Conservation (phyloP, 306 rosid species). For the Inga leiocalycina region DNA sequence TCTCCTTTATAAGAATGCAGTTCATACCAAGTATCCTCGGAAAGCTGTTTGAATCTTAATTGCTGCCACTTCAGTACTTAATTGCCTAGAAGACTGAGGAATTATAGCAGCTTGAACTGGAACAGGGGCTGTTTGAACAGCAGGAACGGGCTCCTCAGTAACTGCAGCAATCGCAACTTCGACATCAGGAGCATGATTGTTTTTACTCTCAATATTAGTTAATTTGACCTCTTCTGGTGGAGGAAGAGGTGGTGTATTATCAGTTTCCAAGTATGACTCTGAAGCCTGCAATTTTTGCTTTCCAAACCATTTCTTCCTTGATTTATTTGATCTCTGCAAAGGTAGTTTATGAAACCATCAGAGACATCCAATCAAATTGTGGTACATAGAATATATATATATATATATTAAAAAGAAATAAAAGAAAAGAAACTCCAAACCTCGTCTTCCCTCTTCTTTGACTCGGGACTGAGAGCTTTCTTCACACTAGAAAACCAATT, state of each 20-base stretch:
- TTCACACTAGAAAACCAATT: conserved; percentile 93
- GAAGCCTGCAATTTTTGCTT: conserved; percentile 65
- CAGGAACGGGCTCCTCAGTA: conserved; percentile 42
- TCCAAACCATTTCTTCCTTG: conserved; percentile 98
- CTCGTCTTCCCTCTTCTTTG: conserved; percentile 75
- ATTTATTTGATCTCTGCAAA: conserved; percentile 65
- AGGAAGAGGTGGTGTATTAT: conserved; percentile 57
- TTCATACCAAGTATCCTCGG: conserved; percentile 86
- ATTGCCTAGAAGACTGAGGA: conserved; percentile 55
- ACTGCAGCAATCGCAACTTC: conserved; percentile 42
- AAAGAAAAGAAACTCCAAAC: conserved; percentile 37
- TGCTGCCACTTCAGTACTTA: conserved; percentile 76
- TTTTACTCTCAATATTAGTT: conserved; percentile 57
- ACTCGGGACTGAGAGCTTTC: conserved; percentile 96
- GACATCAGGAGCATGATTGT: conserved; percentile 45
- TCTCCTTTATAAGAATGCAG: neutral
- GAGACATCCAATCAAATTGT: conserved; percentile 12
- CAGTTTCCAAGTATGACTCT: conserved; percentile 51
- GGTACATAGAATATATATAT: neutral
- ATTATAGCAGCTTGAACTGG: conserved; percentile 37
- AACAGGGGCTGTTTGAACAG: conserved; percentile 46
- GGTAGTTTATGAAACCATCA: conserved; percentile 18
- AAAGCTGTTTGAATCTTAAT: conserved; percentile 91
- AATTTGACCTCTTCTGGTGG: conserved; percentile 61
- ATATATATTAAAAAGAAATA: neutral